Evolutionary conservation across 2,329 filamentous ascomycete species (phyloP).

Genomic region (Coniochaeta sp.): DNA sequence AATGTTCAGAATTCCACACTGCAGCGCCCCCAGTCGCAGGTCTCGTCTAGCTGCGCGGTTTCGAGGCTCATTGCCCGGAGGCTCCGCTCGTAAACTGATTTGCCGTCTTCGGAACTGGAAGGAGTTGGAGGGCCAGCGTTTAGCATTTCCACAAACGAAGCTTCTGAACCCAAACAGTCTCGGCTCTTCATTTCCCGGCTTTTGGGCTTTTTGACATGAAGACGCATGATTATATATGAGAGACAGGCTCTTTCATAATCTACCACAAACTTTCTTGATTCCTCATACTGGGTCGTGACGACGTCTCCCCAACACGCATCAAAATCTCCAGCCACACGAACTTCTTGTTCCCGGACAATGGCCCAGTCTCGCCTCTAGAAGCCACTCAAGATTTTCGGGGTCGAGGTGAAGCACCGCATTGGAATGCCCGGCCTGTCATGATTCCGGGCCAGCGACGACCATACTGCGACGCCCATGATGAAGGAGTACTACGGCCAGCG

Average conservation of each 20-base stretch:
- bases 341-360: not conserved
- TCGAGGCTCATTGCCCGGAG: no score
- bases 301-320: not conserved
- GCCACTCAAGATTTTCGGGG: not conserved
- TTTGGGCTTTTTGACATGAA: no score
- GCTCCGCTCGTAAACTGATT: no score
- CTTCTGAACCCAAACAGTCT: not conserved
- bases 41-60: no score
- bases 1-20: no score
- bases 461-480: not conserved
- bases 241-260: no score
- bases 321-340: not conserved
- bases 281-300: not conserved
- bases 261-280: not conserved
- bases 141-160: no score
- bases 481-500: constrained; percentile 32
- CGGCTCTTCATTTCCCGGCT: no score
- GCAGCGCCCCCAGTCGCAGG: no score
- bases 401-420: not conserved
- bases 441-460: not conserved
- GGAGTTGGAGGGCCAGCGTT: not conserved
- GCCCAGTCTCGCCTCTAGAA: not conserved
- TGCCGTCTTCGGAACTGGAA: no score
- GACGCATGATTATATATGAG: no score
- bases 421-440: not conserved